Evolutionary conservation across 345 rosid species (phyloP), one percentile per base, ranked within the genome.

Genomic region (Gossypium mustelinum): DNA sequence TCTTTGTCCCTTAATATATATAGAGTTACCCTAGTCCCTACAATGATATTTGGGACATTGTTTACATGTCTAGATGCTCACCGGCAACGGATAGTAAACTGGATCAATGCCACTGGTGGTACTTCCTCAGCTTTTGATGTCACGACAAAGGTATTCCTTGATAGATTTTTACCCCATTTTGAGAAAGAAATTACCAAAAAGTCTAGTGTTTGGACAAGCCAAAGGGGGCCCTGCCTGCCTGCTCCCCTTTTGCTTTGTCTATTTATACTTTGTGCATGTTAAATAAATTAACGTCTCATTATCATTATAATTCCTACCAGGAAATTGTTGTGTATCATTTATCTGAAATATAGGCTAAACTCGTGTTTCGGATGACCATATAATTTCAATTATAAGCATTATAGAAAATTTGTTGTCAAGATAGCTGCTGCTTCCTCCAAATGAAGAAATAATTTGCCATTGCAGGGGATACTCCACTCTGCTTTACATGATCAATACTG

Each of bases 21-120:
- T 7, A 63, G 13, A 71, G 22, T 45, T 55, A 13, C n/a, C 17
- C 3, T 18, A 65, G 25, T 65, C 48, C 27, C 34, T 56, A 14
- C n/a, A 18, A 25, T 60, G 50, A 64, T 79, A 69, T 51, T 48
- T 57, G 47, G 57, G 57, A 51, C 70, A 69, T 66, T 68, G 13
- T 27, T 59, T 11, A 57, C 69, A 25, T 70, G 8, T 57, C 66
- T 67, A 84, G 89, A 86, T 76, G 81, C 84, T 68, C 89, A 86
- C 69, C 82, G 89, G 54, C 89, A 86, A 72, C 76, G 89, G 73
- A 80, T 86, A 27, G 66, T 86, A 69, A 76, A 86, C 71, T 86
- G 89, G 89, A 86, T 86, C 78, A 86, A 86, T 73, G 89, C 89
- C 75, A 80, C 89, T 2, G 83, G 82, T 10, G 89, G 86, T 45